These are phyloP conservation scores for Magnaporthiopsis incrustans DNA, from an alignment of 2,329 filamentous ascomycete genomes.

Conservation along the genomic window DNA sequence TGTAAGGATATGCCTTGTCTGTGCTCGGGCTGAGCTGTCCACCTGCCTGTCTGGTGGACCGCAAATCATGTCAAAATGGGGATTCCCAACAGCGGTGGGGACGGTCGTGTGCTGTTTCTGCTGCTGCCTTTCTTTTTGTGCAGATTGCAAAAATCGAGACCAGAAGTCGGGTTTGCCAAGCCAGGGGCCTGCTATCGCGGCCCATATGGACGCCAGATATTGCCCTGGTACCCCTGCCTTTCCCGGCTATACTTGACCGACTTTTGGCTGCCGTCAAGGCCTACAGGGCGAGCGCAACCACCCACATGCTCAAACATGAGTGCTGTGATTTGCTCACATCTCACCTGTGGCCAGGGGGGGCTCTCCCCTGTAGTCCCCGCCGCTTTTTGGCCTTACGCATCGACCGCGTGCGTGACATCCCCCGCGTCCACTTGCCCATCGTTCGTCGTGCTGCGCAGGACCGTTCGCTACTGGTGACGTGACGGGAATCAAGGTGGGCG, in stretches of 20 bases:
- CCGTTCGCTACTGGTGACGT: neutral
- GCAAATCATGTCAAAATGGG: too few species aligned
- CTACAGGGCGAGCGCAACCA: neutral
- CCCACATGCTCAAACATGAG: neutral
- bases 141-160: too few species aligned
- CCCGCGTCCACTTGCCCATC: neutral
- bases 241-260: neutral
- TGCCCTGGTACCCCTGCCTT: neutral
- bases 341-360: neutral
- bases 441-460: neutral
- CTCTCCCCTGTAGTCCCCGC: neutral
- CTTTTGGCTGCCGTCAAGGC: neutral
- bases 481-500: neutral
- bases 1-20: neutral
- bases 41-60: too few species aligned
- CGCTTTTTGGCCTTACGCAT: neutral
- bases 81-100: too few species aligned
- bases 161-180: neutral
- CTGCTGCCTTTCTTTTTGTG: neutral
- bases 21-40: neutral
- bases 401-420: too few species aligned
- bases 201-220: neutral
- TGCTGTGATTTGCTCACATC: neutral
- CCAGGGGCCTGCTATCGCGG: neutral
- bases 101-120: neutral